Evolutionary conservation across 306 rosid species (phyloP).

Genomic region (Medicago lupulina): DNA sequence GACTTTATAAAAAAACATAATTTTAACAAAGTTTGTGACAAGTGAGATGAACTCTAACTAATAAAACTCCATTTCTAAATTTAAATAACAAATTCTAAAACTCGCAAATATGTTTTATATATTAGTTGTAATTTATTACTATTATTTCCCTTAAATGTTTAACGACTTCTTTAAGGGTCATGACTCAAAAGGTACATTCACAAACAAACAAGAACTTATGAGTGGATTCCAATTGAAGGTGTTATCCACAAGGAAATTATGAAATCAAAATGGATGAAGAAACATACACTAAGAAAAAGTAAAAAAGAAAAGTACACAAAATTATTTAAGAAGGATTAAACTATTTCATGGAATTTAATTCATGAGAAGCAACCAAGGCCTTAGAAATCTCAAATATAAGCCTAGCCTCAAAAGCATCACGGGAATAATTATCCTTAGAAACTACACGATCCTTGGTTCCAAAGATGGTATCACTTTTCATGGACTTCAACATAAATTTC

Average conservation of each 20-base stretch:
- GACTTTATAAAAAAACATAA: too few relatives aligned
- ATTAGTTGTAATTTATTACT: too few relatives aligned
- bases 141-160: too few relatives aligned
- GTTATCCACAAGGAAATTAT: background rate
- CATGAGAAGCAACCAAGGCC: conserved; percentile 54
- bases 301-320: background rate
- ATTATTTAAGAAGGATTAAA: background rate
- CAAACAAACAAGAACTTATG: background rate
- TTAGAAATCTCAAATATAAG: conserved; percentile 68
- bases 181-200: too few relatives aligned
- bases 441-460: conserved; percentile 38
- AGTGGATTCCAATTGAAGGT: background rate
- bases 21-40: too few relatives aligned
- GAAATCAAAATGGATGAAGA: background rate
- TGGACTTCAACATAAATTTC: conserved; percentile 49
- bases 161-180: too few relatives aligned
- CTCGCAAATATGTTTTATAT: too few relatives aligned
- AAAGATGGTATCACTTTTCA: conserved; percentile 42
- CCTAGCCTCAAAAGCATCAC: conserved; percentile 54
- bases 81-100: too few relatives aligned
- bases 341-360: conserved; percentile 39
- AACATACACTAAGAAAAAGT: background rate
- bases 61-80: too few relatives aligned
- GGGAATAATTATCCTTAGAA: conserved; percentile 6
- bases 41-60: too few relatives aligned